These are phyloP conservation scores for Aristolochia fimbriata DNA, from an alignment of 164 flowering plant species.

Conservation along the genomic window DNA sequence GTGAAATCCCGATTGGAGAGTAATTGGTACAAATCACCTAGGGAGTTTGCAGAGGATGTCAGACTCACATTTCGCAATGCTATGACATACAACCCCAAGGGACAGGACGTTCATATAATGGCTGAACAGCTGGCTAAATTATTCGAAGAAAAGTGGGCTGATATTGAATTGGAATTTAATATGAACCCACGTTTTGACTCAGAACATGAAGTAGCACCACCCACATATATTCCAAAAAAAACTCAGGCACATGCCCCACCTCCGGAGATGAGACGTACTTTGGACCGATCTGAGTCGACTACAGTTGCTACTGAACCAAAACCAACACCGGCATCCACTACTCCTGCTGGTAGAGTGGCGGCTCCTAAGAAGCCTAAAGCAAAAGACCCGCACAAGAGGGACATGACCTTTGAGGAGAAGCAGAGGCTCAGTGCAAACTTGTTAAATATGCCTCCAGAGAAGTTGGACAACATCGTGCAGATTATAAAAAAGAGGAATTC, in stretches of 20 bases:
- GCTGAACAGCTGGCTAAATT: constrained; percentile 46
- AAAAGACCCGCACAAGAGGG: constrained; percentile 45
- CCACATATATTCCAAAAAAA: constrained; percentile 24
- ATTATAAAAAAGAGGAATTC: constrained; percentile 74
- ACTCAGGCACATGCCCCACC: constrained; percentile 19
- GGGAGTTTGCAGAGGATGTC: constrained; percentile 82
- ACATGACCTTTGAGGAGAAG: constrained; percentile 84
- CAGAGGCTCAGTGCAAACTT: constrained; percentile 62
- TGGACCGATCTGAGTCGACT: constrained; percentile 39
- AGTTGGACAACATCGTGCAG: constrained; percentile 66
- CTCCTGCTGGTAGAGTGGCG: constrained; percentile 26
- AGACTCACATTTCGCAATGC: constrained; percentile 76
- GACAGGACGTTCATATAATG: constrained; percentile 72
- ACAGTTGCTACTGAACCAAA: constrained; percentile 21
- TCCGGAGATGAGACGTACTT: constrained; percentile 19
- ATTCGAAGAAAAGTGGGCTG: constrained; percentile 57
- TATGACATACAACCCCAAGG: constrained; percentile 75
- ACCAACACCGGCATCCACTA: constrained; percentile 11
- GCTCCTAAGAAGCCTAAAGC: constrained; percentile 56
- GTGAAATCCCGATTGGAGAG: constrained; percentile 46
- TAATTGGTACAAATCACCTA: constrained; percentile 56
- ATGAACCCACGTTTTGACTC: constrained; percentile 16
- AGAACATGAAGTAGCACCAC: constrained; percentile 19
- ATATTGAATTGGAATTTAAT: constrained; percentile 30
- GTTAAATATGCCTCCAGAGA: constrained; percentile 63